Conservation (phyloP, 495 filamentous ascomycete species). For the Bacidia gigantensis region DNA sequence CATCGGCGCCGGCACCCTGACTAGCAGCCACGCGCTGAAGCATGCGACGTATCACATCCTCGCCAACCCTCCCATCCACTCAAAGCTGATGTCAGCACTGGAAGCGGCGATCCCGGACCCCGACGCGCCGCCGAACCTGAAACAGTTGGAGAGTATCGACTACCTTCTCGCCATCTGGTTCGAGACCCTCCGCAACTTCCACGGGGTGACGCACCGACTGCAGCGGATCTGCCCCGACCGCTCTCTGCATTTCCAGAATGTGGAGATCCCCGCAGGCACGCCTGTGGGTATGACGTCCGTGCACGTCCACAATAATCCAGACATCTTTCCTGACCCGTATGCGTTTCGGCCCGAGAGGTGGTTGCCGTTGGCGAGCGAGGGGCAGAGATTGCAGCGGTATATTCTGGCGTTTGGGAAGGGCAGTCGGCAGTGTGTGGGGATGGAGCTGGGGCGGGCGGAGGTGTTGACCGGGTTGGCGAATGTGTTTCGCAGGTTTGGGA, state of each 20-base stretch:
- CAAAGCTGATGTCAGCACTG: conserved; percentile 17
- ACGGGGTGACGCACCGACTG: conserved; percentile 19
- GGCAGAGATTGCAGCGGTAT: conserved; percentile 16
- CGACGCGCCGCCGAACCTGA: conserved; percentile 13
- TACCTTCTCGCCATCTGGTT: conserved; percentile 31
- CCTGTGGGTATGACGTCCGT: conserved; percentile 25
- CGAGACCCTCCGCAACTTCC: conserved; percentile 29
- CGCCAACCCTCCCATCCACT: conserved; percentile 16
- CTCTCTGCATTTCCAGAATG: conserved; percentile 14
- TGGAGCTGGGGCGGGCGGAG: conserved; percentile 35
- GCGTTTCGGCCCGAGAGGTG: conserved; percentile 16
- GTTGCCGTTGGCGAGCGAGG: conserved; percentile 15
- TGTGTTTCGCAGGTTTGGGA: conserved; percentile 30
- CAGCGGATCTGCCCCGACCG: conserved; percentile 19
- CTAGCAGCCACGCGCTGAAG: conserved; percentile 29
- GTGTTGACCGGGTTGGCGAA: conserved; percentile 31
- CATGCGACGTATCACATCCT: conserved; percentile 18
- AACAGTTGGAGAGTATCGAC: conserved; percentile 23
- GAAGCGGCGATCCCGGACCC: conserved; percentile 16
- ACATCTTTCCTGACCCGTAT: conserved; percentile 18
- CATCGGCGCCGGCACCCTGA: conserved; percentile 36
- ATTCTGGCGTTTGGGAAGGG: conserved; percentile 23
- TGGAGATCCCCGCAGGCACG: conserved; percentile 24
- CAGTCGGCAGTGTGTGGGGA: conserved; percentile 24
- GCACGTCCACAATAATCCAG: conserved; percentile 18